phyloP scores from a whole-genome alignment of 345 rosid species.

The Xanthoceras sorbifolium region DNA sequence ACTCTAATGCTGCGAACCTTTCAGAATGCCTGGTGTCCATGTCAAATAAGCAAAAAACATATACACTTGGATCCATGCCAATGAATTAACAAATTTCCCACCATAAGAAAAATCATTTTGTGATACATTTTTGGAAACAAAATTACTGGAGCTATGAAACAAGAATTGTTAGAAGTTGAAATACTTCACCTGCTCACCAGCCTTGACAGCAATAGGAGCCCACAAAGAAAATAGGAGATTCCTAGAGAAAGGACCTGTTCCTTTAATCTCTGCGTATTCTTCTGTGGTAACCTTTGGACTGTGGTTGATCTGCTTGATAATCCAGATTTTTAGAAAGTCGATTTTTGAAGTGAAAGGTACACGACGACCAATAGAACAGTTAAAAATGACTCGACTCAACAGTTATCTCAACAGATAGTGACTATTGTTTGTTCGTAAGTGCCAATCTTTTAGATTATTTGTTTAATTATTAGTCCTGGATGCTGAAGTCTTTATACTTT shows the following conservation, averaged over 20 bases:
- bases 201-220: conserved; percentile 72
- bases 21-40: not conserved
- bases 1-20: no score
- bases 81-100: not conserved
- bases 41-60: not conserved
- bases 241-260: conserved; percentile 83
- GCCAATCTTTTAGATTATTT: not conserved
- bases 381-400: not conserved
- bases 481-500: not conserved
- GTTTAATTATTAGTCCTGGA: not conserved
- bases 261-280: conserved; percentile 92
- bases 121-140: not conserved
- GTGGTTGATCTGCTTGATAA: conserved; percentile 73
- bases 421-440: not conserved
- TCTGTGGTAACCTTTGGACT: conserved; percentile 65
- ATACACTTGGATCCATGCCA: not conserved
- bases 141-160: not conserved
- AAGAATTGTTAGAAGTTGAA: conserved; percentile 19
- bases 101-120: not conserved
- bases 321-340: conserved; percentile 20
- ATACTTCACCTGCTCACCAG: conserved; percentile 80
- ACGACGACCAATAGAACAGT: not conserved
- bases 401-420: not conserved
- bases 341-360: not conserved
- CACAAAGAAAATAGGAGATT: conserved; percentile 84